Evolutionary conservation across 805 yeast species (phyloP), one percentile per base, ranked within the genome.

Genomic region (Wickerhamomyces strasburgensis): DNA sequence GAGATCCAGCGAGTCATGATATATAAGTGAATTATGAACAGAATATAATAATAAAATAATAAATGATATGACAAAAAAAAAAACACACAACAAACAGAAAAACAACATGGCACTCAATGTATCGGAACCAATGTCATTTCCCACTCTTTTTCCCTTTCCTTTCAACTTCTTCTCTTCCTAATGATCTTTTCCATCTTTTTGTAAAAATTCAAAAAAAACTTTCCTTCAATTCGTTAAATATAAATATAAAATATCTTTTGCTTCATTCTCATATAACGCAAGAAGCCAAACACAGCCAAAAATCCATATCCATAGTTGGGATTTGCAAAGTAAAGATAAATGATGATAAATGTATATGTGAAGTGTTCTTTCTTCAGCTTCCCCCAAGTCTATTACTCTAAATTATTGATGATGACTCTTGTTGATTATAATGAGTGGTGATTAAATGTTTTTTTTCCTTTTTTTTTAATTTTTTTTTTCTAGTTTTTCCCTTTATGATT

Each of bases 361-460:
- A n/a, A n/a, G n/a, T n/a, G n/a, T n/a, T n/a, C n/a, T n/a, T n/a
- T n/a, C n/a, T n/a, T n/a, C n/a, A n/a, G n/a, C n/a, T n/a, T n/a
- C n/a, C n/a, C n/a, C n/a, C n/a, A n/a, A n/a, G n/a, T n/a, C n/a
- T n/a, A n/a, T n/a, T n/a, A n/a, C n/a, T n/a, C n/a, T n/a, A n/a
- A n/a, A n/a, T n/a, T n/a, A n/a, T n/a, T n/a, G n/a, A n/a, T n/a
- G n/a, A n/a, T 23, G 30, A 14, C 15, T n/a, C 5, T 23, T 15
- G 24, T 28, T 14, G 33, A 24, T 6, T 25, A 16, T 14, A 15
- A 15, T 29, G 31, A 15, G 3, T 17, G 15, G 33, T 18, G 3
- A 18, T 14, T 29, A 25, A 21, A 34, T 19, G 31, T 15, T 29
- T 37, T 60, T 63, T 70, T 62, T 80, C 79, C 70, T 78, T 84